Base-by-base conservation (phyloP, 1,139 yeast genomes). In the Protomyces macrosporus region DNA sequence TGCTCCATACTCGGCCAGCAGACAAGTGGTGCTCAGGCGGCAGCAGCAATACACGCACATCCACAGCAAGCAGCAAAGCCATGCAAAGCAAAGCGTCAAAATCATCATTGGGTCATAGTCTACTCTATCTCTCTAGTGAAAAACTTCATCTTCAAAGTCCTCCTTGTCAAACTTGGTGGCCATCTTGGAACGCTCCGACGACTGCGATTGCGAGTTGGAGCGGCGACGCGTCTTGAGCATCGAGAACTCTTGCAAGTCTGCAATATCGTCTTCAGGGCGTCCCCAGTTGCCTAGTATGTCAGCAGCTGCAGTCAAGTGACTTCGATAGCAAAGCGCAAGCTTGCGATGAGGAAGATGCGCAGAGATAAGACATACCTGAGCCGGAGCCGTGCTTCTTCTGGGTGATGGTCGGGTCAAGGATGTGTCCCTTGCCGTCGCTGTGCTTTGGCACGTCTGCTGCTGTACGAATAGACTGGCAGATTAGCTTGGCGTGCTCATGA, bases 391-490 rank as follows among this genome's bases (percentile, higher is more conserved):
- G 34, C 36, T 52, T 39, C 30, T 58, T 58, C 52, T 45, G 45
- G 14, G 62, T 58, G 40, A 51, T 51, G 40, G 54, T 34, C 9
- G 62, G 62, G 45, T 58, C 62, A 42, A 58, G 34, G 56, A 58
- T 51, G 53, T 58, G 62, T 33, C 62, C 62, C 45, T 58, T 58
- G 52, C 52, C 45, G 62, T 58, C 62, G 14, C 52, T 52, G 52
- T 52, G 62, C 53, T 52, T 58, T 58, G 62, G 62, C 14, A 50
- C 56, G 40, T 42, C 48, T 42, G 48, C 48, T 14, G 48, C 48
- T 3, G n/a, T 30, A 16, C 48, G 48, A 16, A 42, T 42, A 16
- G 48, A 42, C 48, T 42, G 32, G 32, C 23, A 16, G 48, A 9
- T 23, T 23, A 23, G 23, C 23, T 23, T 23, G 23, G 23, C 23